phyloP scores from a whole-genome alignment of 163 green algal genomes.

The Volvox carteri region DNA sequence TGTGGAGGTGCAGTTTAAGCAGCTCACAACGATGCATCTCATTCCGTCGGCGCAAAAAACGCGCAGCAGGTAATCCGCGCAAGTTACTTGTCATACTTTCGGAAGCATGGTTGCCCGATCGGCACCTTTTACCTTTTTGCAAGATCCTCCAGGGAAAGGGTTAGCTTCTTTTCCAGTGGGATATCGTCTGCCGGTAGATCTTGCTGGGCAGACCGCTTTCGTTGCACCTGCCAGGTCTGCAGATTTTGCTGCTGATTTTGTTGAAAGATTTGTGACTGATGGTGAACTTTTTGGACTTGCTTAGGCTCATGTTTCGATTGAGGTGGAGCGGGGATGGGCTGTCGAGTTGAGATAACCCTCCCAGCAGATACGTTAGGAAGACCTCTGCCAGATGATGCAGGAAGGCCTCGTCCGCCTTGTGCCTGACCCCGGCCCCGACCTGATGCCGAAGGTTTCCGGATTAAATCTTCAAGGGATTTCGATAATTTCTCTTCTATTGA shows the following conservation, averaged over 20 bases:
- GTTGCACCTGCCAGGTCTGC: not conserved
- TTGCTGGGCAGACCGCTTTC: not conserved
- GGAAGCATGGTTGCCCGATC: too few species aligned
- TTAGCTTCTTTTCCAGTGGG: constrained; percentile 6
- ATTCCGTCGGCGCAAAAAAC: too few species aligned
- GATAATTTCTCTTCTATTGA: not conserved
- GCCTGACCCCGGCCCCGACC: not conserved
- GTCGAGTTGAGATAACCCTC: not conserved
- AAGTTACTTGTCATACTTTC: too few species aligned
- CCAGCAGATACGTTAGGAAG: not conserved
- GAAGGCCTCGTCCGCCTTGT: not conserved
- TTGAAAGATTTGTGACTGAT: not conserved
- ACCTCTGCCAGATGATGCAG: not conserved
- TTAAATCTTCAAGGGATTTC: not conserved
- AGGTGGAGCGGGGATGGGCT: not conserved
- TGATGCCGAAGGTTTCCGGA: not conserved
- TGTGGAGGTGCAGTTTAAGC: too few species aligned
- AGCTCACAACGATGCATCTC: too few species aligned
- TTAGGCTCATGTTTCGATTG: not conserved
- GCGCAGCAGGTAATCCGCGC: too few species aligned
- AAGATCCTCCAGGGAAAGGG: constrained; percentile 29
- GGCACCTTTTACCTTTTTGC: not conserved
- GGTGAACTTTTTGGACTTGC: not conserved
- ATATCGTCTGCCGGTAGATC: not conserved
- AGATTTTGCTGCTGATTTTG: not conserved